phyloP scores from a whole-genome alignment of 768 basidiomycete species.

The Fibroporia radiculosa region DNA sequence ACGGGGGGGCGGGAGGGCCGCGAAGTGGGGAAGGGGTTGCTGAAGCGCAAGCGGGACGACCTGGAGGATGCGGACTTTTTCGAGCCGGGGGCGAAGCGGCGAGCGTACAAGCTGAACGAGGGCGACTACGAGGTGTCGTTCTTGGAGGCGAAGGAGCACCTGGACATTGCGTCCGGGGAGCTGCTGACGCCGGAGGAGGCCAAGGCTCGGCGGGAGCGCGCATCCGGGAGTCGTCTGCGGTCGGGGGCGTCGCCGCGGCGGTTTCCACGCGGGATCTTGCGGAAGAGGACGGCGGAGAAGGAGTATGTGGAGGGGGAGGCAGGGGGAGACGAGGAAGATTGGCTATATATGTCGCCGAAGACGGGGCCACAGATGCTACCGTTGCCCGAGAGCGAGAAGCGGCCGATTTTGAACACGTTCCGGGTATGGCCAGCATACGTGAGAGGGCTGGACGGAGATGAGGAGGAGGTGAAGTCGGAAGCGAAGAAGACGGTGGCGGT shows the following conservation, averaged over 20 bases:
- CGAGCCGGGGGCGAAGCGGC: slow-evolving; percentile 2
- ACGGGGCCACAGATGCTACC: background rate
- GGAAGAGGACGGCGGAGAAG: slow-evolving; percentile 1
- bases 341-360: slow-evolving; percentile 6
- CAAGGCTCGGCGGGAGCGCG: background rate
- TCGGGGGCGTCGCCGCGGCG: background rate
- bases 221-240: background rate
- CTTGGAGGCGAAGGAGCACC: background rate
- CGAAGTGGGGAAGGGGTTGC: background rate
- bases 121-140: slow-evolving; percentile 4
- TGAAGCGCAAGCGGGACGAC: background rate
- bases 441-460: background rate
- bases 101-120: background rate
- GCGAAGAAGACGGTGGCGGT: background rate
- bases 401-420: slow-evolving; percentile 1
- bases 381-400: background rate
- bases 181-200: background rate
- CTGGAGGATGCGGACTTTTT: background rate
- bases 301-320: background rate
- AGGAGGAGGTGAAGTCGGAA: background rate
- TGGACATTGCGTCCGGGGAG: background rate
- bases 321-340: background rate
- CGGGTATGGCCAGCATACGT: too few relatives aligned
- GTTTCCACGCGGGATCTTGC: slow-evolving; percentile 8
- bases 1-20: background rate